Percentiles rank a stretch among this genome's conserved stretches.
These are phyloP conservation scores for Rusavskia elegans DNA, from an alignment of 495 filamentous ascomycete genomes.

Conservation along the genomic window DNA sequence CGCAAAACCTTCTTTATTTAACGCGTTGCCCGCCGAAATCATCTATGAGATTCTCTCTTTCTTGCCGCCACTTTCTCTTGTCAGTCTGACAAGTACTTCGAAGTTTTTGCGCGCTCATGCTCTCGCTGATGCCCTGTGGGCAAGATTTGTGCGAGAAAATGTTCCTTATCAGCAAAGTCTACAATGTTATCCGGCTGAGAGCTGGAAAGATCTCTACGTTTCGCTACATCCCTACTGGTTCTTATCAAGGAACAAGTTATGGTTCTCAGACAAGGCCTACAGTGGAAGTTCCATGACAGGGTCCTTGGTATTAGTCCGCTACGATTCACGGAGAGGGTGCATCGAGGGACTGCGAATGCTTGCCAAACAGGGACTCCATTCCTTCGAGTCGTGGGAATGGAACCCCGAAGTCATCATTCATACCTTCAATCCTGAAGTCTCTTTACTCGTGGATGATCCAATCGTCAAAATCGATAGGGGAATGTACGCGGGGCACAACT, in stretches of 20 bases:
- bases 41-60: constrained; percentile 44
- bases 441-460: constrained; percentile 55
- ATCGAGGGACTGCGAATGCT: constrained; percentile 74
- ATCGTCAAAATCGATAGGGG: constrained; percentile 40
- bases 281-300: constrained; percentile 38
- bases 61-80: constrained; percentile 42
- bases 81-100: constrained; percentile 36
- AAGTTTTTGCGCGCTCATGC: constrained; percentile 33
- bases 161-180: constrained; percentile 29
- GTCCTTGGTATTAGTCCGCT: constrained; percentile 55
- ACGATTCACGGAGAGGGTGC: constrained; percentile 50
- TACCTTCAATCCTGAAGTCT: constrained; percentile 49
- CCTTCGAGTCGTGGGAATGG: constrained; percentile 43
- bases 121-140: constrained; percentile 46
- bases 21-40: constrained; percentile 44
- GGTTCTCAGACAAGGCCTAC: constrained; percentile 62
- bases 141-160: constrained; percentile 41
- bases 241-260: constrained; percentile 60
- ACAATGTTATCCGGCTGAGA: constrained; percentile 38
- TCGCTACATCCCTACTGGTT: constrained; percentile 76
- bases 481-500: background rate
- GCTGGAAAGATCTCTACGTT: constrained; percentile 52
- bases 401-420: constrained; percentile 59
- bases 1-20: constrained; percentile 4
- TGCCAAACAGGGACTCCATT: constrained; percentile 36